A percentile compares a stretch with the other conserved stretches of the same genome.
Evolutionary conservation across 1,284 basidiomycete genomes (phyloP).

Genomic region (Meripilus lineatus): DNA sequence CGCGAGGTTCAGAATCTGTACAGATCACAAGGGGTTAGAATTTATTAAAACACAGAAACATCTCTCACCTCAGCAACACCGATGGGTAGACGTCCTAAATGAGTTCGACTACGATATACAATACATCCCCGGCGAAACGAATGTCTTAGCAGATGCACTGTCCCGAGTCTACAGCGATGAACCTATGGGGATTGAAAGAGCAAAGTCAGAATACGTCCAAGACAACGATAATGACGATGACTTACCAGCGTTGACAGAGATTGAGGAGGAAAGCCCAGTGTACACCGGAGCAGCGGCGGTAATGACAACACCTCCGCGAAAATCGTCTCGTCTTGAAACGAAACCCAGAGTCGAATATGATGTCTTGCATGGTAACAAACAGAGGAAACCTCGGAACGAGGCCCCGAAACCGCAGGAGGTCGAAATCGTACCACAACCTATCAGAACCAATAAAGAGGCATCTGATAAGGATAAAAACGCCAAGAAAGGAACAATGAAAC

Average conservation of each 20-base stretch:
- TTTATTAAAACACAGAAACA: conserved; percentile 21
- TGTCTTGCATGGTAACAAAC: too few species aligned
- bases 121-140: conserved; percentile 24
- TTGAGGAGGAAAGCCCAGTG: background rate
- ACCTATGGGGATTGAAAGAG: conserved; percentile 17
- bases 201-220: conserved; percentile 20
- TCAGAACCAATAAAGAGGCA: too few species aligned
- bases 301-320: too few species aligned
- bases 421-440: background rate
- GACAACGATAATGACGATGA: conserved; percentile 1
- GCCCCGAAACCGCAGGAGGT: background rate
- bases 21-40: too few species aligned
- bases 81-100: conserved; percentile 27
- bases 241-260: background rate
- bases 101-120: conserved; percentile 27
- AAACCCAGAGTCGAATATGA: too few species aligned
- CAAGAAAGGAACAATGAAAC: too few species aligned
- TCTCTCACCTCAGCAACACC: conserved; percentile 24
- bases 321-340: too few species aligned
- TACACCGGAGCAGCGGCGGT: background rate
- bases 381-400: too few species aligned
- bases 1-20: conserved; percentile 25
- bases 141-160: conserved; percentile 30
- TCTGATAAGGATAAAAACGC: too few species aligned
- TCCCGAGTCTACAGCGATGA: conserved; percentile 32